Base-by-base conservation (phyloP, 768 basidiomycete genomes). In the Rhodotorula taiwanensis region DNA sequence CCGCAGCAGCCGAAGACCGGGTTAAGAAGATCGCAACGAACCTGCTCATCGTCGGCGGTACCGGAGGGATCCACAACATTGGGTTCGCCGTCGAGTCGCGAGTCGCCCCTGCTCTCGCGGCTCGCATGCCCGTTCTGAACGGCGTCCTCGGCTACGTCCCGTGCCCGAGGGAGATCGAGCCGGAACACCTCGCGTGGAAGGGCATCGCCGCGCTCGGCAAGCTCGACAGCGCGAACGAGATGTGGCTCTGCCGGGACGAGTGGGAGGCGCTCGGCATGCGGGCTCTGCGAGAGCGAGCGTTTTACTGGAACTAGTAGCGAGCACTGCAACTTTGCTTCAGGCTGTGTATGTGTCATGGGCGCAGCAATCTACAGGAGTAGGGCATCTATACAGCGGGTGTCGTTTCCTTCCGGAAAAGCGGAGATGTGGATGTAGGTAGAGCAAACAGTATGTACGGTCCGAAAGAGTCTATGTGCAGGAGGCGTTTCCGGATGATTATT, bases 121-220 rank as follows among this genome's bases (percentile, higher is more conserved):
- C 60, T 16, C 67, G 71, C 13, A 60, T 55, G 28, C 72, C 72
- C 0, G 45, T 57, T n/a, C 52, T 67, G 31, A 54, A 62, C 15
- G 47, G 53, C 20, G 58, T 87, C 71, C 87, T 94, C 11, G 84
- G 86, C 68, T 88, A 95, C 62, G 87, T 98, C 50, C 89, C 91
- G n/a, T 87, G 91, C 4, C 92, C 93, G 2, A 87, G 92, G 74
- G 89, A 91, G 64, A 83, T 97, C 48, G 92, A 98, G 76, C 90
- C 89, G 9, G 82, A 84, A 30, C 84, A 90, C 42, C 81, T 98
- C 36, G 85, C 84, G 21, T 99, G 95, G 95, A 97, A 97, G 75
- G 95, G 95, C 15, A 90, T 86, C 10, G 83, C 86, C 13, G 89
- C 93, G 18, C 82, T 97, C 45, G 88, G 86, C 31, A 89, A 89